Conservation (phyloP, 176 grass and related monocot species). For the Aegilops longissima region DNA sequence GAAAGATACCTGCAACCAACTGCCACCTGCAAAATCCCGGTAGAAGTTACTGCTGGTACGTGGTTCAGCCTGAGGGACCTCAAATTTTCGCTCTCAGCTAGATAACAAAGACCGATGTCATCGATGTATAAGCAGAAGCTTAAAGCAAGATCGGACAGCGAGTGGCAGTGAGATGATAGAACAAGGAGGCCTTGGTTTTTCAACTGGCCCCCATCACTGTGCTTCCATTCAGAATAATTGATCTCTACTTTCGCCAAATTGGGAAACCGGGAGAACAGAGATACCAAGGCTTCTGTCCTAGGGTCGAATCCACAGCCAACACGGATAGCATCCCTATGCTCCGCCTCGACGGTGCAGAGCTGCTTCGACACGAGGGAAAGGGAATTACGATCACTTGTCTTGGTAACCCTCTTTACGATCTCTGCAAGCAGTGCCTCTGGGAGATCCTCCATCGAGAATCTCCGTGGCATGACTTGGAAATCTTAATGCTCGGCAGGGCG, state of each 20-base stretch:
- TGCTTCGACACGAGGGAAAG: slow-evolving; percentile 56
- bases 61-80: slow-evolving; percentile 52
- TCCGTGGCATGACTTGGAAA: not conserved
- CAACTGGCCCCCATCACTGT: slow-evolving; percentile 41
- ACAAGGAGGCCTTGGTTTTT: slow-evolving; percentile 48
- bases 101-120: slow-evolving; percentile 46
- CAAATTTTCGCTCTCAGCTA: slow-evolving; percentile 47
- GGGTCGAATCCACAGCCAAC: slow-evolving; percentile 46
- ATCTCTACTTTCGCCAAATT: slow-evolving; percentile 73
- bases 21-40: slow-evolving; percentile 45
- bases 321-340: slow-evolving; percentile 43
- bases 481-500: not conserved
- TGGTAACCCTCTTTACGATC: slow-evolving; percentile 56
- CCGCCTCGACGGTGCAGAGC: slow-evolving; percentile 38
- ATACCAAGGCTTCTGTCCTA: slow-evolving; percentile 41
- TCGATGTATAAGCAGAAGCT: slow-evolving; percentile 63
- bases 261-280: slow-evolving; percentile 41
- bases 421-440: no score
- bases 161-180: slow-evolving; percentile 49
- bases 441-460: slow-evolving; percentile 58
- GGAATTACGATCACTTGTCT: slow-evolving; percentile 49
- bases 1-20: slow-evolving; percentile 65
- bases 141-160: slow-evolving; percentile 51
- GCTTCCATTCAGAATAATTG: slow-evolving; percentile 62
- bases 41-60: slow-evolving; percentile 42